Conservation (phyloP, 768 basidiomycete species). For the Cyclocybe aegerita region DNA sequence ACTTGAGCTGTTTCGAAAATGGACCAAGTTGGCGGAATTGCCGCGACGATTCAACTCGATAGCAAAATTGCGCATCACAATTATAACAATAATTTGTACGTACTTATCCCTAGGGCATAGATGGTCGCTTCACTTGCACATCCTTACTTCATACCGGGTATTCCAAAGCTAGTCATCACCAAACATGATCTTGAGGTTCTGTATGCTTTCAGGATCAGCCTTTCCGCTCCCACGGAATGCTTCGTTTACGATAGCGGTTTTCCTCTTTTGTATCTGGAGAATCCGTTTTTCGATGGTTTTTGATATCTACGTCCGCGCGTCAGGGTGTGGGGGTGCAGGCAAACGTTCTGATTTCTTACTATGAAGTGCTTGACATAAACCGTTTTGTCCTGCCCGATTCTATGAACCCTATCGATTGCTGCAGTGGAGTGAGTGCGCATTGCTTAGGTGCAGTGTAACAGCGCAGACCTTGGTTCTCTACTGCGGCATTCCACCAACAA, state of each 20-base stretch:
- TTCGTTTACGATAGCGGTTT: slow-evolving; percentile 84
- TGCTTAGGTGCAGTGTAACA: neutral
- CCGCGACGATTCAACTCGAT: too few species aligned
- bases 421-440: neutral
- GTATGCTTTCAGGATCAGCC: slow-evolving; percentile 67
- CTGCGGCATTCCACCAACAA: slow-evolving; percentile 90
- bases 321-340: neutral
- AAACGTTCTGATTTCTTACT: slow-evolving; percentile 36
- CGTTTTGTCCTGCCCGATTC: slow-evolving; percentile 80
- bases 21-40: neutral
- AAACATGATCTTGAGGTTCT: slow-evolving; percentile 83
- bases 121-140: too few species aligned
- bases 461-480: slow-evolving; percentile 71
- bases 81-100: neutral
- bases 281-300: slow-evolving; percentile 82
- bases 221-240: slow-evolving; percentile 68
- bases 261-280: slow-evolving; percentile 79
- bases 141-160: neutral
- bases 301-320: slow-evolving; percentile 45
- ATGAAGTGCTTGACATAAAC: slow-evolving; percentile 88
- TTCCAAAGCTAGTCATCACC: slow-evolving; percentile 37
- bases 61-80: neutral
- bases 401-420: slow-evolving; percentile 86
- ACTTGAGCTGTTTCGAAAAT: slow-evolving; percentile 2
- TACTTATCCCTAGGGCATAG: neutral